Evolutionary conservation across 805 yeast species (phyloP), one percentile per base, ranked within the genome.

Genomic region (Metschnikowia sp.): DNA sequence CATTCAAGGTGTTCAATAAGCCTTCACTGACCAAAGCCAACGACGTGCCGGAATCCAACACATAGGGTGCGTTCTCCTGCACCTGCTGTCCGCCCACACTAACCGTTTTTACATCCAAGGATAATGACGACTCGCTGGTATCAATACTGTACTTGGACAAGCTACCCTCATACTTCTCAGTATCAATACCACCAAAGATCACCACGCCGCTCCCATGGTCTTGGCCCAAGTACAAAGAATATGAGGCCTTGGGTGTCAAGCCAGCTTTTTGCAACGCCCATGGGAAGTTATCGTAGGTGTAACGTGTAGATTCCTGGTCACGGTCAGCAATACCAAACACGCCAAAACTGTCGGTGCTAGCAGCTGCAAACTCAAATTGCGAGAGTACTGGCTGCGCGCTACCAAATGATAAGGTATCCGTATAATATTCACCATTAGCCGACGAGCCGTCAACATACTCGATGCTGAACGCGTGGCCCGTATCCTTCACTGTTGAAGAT

Each of bases 201-300:
- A 72, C 52, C 31, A 62, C 57, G 8, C 76, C 77, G 3, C 60
- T 29, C 3, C 43, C 48, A 28, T 66, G 56, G 26, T 32, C 29
- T 3, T 67, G 63, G 54, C 82, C 77, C 62, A 87, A 70, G 57
- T 70, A 85, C 47, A 87, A 66, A 0, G 91, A 84, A 61, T 84
- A 87, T 0, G 78, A 78, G 37, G 73, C 72, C 42, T 76, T 74
- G 38, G 74, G 57, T 47, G 82, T 85, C 36, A 78, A 55, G 0
- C 90, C 91, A 44, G 78, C 77, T 32, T 69, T 58, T 43, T 74
- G 81, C 70, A 88, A 64, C 50, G 76, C 76, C 50, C 73, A 53
- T 0, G 96, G 96, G 48, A 88, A 67, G 63, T 88, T 88, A 44
- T 45, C 30, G 44, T 45, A 39, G 13, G 34, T 10, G 33, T 19